phyloP scores from a whole-genome alignment of 129 eudicot species.

The Centrapalus pauciflorus region DNA sequence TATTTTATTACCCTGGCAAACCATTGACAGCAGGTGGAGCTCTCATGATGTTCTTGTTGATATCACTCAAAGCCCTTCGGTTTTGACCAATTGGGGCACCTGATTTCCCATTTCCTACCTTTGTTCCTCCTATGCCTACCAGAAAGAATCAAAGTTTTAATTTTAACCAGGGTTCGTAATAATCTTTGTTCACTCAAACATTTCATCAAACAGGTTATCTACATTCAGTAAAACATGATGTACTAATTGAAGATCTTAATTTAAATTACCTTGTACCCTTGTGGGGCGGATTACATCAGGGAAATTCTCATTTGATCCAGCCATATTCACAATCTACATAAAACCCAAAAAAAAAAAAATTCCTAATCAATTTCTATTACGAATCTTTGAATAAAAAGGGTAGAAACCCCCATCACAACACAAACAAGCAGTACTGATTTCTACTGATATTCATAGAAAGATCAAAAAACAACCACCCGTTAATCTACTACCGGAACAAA shows the following conservation, averaged over 20 bases:
- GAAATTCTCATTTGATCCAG: slow-evolving; percentile 56
- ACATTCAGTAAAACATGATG: neutral
- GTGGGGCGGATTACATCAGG: slow-evolving; percentile 37
- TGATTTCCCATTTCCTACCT: slow-evolving; percentile 37
- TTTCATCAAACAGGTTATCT: slow-evolving; percentile 14
- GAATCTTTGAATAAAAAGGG: neutral
- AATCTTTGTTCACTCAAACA: neutral
- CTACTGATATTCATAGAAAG: neutral
- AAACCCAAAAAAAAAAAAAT: slow-evolving; percentile 9
- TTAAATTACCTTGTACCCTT: slow-evolving; percentile 45
- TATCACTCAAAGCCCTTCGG: slow-evolving; percentile 63
- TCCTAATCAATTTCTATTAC: neutral
- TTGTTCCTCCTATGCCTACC: slow-evolving; percentile 29
- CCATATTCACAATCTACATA: slow-evolving; percentile 47
- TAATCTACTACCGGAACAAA: neutral
- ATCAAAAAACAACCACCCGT: neutral
- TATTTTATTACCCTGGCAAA: slow-evolving; percentile 41
- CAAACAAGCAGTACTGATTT: neutral
- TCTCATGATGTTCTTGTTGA: slow-evolving; percentile 53
- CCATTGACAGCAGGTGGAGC: slow-evolving; percentile 42
- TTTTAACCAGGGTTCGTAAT: slow-evolving; percentile 3
- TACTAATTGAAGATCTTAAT: neutral
- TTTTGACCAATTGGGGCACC: slow-evolving; percentile 37
- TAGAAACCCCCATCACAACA: neutral
- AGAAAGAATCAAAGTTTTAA: neutral